Base-by-base conservation (phyloP, 805 yeast genomes). In the Suhomyces tanzawaensis region DNA sequence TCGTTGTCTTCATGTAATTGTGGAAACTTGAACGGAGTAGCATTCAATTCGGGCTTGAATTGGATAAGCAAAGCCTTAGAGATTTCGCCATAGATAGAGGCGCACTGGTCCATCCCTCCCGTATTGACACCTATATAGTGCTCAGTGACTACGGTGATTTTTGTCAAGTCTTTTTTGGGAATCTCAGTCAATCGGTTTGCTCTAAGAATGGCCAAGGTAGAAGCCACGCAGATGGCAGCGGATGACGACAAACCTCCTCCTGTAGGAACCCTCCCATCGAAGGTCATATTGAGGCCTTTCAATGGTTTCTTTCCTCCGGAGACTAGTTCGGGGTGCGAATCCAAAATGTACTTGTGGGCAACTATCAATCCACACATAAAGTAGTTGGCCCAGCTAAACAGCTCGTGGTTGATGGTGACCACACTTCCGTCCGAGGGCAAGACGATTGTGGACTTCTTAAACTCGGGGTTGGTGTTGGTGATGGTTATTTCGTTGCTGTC, bases 41-140 rank as follows among this genome's bases (percentile, higher is more conserved):
- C 86, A 24, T 54, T 61, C 32, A 83, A 64, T 43, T 66, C 55
- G 2, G 90, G 89, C 43, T 71, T 69, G 61, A 82, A 82, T 46
- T 74, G 76, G 14, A 82, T 77, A 46, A 73, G 70, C 38, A 82
- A 58, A 1, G 82, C 82, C 45, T 82, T 76, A 41, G 68, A 70
- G 29, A 58, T 62, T 49, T 73, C 77, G 15, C 89, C 88, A 46
- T 74, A 81, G 17, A 83, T 71, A 0, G 84, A 76, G 3, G 88
- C 89, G 34, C 82, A 73, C 60, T 82, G 89, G 54, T 82, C 89
- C 84, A 82, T 76, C 27, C 89, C 88, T n/a, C 89, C 90, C 24
- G 82, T 78, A 55, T 79, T 82, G 36, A 82, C 84, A 24, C 89
- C 89, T 25, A 82, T 78, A 37, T 77, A 77, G 58, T 81, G 85